Percentiles rank a stretch among this genome's conserved stretches.
Conservation (phyloP, 2,329 filamentous ascomycete genomes). For the Epichloe amarillans region DNA sequence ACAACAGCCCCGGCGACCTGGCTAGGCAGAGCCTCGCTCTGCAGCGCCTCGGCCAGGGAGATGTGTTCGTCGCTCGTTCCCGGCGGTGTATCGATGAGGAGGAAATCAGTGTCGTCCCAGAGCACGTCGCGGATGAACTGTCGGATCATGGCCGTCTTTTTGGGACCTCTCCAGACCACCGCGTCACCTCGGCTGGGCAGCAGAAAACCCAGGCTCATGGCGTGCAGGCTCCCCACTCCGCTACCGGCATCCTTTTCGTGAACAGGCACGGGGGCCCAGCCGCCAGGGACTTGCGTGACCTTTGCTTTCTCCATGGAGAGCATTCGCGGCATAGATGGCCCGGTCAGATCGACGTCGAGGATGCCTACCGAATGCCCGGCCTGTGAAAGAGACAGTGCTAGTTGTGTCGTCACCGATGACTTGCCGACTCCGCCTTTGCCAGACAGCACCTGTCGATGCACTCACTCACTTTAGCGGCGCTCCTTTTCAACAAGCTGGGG, state of each 20-base stretch:
- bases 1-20: conserved; percentile 81
- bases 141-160: conserved; percentile 97
- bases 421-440: conserved; percentile 98
- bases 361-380: conserved; percentile 84
- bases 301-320: conserved; percentile 81
- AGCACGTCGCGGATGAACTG: conserved; percentile 89
- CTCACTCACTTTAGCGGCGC: not conserved
- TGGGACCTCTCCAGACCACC: conserved; percentile 93
- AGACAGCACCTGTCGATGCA: conserved; percentile 52
- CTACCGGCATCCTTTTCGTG: conserved; percentile 44
- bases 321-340: conserved; percentile 90
- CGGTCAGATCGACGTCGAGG: conserved; percentile 90
- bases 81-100: conserved; percentile 90
- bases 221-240: conserved; percentile 52
- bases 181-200: conserved; percentile 73
- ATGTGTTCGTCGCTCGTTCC: conserved; percentile 97
- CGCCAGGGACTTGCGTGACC: conserved; percentile 79
- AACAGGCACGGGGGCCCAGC: conserved; percentile 77
- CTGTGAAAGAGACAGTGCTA: conserved; percentile 77
- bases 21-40: conserved; percentile 46
- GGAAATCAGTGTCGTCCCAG: conserved; percentile 79
- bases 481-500: not conserved
- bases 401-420: conserved; percentile 92
- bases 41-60: conserved; percentile 74
- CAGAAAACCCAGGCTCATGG: conserved; percentile 90